Percentiles rank a stretch among this genome's conserved stretches.
Evolutionary conservation across 352 stramenopile species (phyloP).

Genomic region (Phytophthora ohioensis): DNA sequence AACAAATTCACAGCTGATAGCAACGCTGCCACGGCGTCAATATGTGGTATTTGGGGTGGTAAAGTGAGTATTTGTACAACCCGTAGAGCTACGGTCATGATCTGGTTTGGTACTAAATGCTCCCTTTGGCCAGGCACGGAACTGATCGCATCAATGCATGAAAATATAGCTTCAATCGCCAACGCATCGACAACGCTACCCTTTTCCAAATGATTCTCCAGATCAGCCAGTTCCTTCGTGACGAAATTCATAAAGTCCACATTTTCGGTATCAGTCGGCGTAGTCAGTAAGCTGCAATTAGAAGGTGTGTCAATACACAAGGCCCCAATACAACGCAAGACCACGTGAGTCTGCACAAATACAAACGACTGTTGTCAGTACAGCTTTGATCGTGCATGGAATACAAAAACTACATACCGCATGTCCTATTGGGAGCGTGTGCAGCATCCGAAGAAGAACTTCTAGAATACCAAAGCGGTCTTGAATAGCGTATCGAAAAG

Average conservation of each 20-base stretch:
- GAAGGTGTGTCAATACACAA: conserved; percentile 13
- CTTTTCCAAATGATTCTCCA: background rate
- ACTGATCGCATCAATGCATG: conserved; percentile 10
- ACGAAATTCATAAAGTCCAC: background rate
- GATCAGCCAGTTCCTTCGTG: background rate
- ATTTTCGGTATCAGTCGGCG: background rate
- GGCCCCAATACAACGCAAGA: conserved; percentile 18
- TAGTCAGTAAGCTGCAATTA: conserved; percentile 6
- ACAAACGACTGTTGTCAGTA: background rate
- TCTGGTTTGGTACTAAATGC: background rate
- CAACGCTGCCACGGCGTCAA: background rate
- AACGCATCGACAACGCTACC: background rate
- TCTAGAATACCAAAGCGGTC: conserved; percentile 21
- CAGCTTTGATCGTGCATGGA: no score
- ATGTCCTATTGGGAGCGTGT: background rate
- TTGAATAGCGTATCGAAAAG: conserved; percentile 12
- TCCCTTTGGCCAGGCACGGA: background rate
- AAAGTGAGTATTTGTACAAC: conserved; percentile 4
- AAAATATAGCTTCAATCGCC: conserved; percentile 17
- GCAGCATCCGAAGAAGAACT: conserved; percentile 16
- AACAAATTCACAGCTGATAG: conserved; percentile 12
- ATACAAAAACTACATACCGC: conserved; percentile 6
- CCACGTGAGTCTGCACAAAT: background rate
- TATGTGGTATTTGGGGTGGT: background rate
- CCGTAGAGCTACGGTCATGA: conserved; percentile 1